A percentile compares a stretch with the other conserved stretches of the same genome.
phyloP scores from a whole-genome alignment of 805 yeast species.

The Cyberlindnera galapagoensis region DNA sequence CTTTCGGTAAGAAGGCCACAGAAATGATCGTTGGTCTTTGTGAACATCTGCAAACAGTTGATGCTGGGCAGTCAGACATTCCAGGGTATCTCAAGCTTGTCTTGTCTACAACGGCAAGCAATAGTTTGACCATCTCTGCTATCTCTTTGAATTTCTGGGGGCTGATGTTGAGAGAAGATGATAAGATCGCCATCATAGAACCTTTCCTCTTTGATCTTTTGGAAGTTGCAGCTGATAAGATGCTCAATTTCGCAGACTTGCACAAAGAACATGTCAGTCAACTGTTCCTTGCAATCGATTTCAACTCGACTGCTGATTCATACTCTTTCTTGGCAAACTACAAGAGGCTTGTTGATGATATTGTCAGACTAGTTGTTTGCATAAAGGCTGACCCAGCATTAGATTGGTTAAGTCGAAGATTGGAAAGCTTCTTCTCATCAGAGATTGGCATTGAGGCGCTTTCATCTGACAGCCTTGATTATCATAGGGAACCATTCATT shows the following conservation, averaged over 20 bases:
- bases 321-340: constrained; percentile 72
- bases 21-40: constrained; percentile 88
- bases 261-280: constrained; percentile 60
- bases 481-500: constrained; percentile 60
- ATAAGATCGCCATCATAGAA: constrained; percentile 45
- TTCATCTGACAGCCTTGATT: constrained; percentile 44
- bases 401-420: constrained; percentile 69
- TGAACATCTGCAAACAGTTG: constrained; percentile 57
- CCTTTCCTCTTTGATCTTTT: constrained; percentile 59
- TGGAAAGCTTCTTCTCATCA: constrained; percentile 68
- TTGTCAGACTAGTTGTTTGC: constrained; percentile 82
- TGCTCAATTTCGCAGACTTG: constrained; percentile 64
- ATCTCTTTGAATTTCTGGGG: constrained; percentile 94
- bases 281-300: constrained; percentile 73
- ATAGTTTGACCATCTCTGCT: constrained; percentile 85
- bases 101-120: constrained; percentile 73
- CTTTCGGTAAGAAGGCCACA: constrained; percentile 80
- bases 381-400: constrained; percentile 77
- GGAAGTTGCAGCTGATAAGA: constrained; percentile 70
- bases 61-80: constrained; percentile 48
- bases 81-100: constrained; percentile 67
- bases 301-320: constrained; percentile 79
- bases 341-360: constrained; percentile 81
- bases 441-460: constrained; percentile 61
- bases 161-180: constrained; percentile 74